These are phyloP conservation scores for Boletus edulis DNA, from an alignment of 768 basidiomycete genomes.

Conservation along the genomic window DNA sequence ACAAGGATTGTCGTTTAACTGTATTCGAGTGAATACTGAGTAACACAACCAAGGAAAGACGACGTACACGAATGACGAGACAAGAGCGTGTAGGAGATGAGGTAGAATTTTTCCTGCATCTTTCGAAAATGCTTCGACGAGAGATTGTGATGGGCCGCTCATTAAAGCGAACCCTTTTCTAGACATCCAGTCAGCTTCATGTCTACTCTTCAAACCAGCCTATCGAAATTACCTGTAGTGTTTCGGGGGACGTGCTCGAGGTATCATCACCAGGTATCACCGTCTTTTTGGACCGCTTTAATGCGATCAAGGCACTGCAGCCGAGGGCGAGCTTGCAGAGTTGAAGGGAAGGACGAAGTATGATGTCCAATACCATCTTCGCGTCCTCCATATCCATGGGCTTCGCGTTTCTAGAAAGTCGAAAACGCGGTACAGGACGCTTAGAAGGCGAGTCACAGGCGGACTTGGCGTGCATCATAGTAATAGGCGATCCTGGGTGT, in stretches of 20 bases:
- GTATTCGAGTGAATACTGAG: background rate
- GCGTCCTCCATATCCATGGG: slow-evolving; percentile 15
- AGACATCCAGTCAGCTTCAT: background rate
- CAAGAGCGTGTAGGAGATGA: slow-evolving; percentile 27
- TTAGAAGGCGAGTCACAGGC: slow-evolving; percentile 7
- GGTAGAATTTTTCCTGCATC: slow-evolving; percentile 6
- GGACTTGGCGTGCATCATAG: slow-evolving; percentile 13
- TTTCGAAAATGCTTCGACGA: slow-evolving; percentile 16
- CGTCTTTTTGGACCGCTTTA: slow-evolving; percentile 11
- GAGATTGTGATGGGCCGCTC: slow-evolving; percentile 25
- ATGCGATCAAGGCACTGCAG: background rate
- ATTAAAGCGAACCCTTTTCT: slow-evolving; percentile 29
- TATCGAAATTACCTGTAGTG: slow-evolving; percentile 18
- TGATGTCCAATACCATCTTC: slow-evolving; percentile 17
- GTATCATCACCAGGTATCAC: background rate
- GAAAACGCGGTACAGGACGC: slow-evolving; percentile 6
- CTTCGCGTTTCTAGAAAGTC: slow-evolving; percentile 12
- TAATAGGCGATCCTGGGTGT: background rate
- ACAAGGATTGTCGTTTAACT: slow-evolving; percentile 12
- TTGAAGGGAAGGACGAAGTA: slow-evolving; percentile 22
- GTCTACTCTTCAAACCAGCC: background rate
- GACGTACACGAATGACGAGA: slow-evolving; percentile 26
- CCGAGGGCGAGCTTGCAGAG: slow-evolving; percentile 19
- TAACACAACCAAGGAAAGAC: background rate
- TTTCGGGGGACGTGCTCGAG: slow-evolving; percentile 4